Base-by-base conservation (phyloP, 768 basidiomycete species). In the Panaeolus papilionaceus region DNA sequence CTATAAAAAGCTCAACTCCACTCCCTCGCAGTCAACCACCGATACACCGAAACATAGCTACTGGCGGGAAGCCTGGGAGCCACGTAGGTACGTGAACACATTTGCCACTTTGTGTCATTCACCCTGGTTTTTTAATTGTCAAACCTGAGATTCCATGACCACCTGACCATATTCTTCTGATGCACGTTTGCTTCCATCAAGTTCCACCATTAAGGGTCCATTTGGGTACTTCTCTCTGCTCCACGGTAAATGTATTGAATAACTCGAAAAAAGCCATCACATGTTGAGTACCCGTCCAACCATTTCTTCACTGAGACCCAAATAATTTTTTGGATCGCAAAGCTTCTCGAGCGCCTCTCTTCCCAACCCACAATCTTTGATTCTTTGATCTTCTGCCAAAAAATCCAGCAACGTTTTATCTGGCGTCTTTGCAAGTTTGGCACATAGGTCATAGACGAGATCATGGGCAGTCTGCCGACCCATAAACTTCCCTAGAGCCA, bases 381-480 rank as follows among this genome's bases (percentile, higher is more conserved):
- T 75, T 11, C 62, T 61, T 28, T 76, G 75, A 40, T 77, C 75
- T 8, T 72, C 74, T 11, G 69, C 71, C 61, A 85, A 66, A 38
- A 79, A 58, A 20, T 81, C 79, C 11, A 79, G 37, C 38, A 85
- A 70, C 9, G 75, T 72, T 51, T 77, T 70, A 42, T 69, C 68
- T 18, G 71, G 42, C 45, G 66, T 74, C 10, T 64, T 65, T 4
- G 76, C 75, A 68, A 69, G 71, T n/a, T 72, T 65, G 64, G 74
- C 74, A 69, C 84, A 85, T 18, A 83, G 71, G 47, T 79, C 79
- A 39, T 85, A 84, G 47, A 84, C 78, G 51, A 82, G 67, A 68
- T 84, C 82, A 63, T 83, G 83, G 14, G 82, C 83, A 26, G 76
- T 75, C 65, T 85, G 84, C 45, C 83, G 74, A n/a, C 84, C 84